Conservation (phyloP, 495 filamentous ascomycete species). For the Penicillium turbatum region DNA sequence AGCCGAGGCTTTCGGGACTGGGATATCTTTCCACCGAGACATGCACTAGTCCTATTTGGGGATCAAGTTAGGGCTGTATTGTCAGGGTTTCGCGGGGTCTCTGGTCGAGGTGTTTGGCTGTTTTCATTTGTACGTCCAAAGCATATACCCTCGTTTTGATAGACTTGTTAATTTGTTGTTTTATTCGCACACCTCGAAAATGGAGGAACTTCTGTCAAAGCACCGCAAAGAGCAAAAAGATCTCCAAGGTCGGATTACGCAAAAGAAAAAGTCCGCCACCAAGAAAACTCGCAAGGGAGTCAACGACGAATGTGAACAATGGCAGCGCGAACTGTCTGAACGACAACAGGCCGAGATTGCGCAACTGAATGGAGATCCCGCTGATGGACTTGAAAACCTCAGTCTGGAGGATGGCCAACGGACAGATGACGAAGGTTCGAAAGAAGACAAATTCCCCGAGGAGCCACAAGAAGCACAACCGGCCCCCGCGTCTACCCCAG, state of each 20-base stretch:
- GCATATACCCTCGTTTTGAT: neutral
- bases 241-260: constrained; percentile 75
- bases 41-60: constrained; percentile 23
- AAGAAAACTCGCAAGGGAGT: constrained; percentile 94
- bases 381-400: constrained; percentile 29
- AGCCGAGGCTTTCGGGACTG: constrained; percentile 22
- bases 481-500: constrained; percentile 2
- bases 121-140: neutral
- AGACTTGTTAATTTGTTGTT: neutral
- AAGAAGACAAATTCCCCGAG: constrained; percentile 6
- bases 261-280: constrained; percentile 91
- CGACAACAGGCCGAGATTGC: constrained; percentile 63
- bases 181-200: constrained; percentile 15
- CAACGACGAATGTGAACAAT: constrained; percentile 73
- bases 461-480: constrained; percentile 10
- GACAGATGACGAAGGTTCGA: constrained; percentile 15
- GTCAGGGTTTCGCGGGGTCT: constrained; percentile 35
- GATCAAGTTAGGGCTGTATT: constrained; percentile 23
- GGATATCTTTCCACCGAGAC: constrained; percentile 7
- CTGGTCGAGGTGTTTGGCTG: constrained; percentile 2
- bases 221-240: constrained; percentile 90
- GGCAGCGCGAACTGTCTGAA: constrained; percentile 66
- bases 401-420: constrained; percentile 25
- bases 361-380: constrained; percentile 45
- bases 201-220: constrained; percentile 72